These are phyloP conservation scores for Stereocaulon alpinum DNA, from an alignment of 495 filamentous ascomycete species.

Conservation along the genomic window DNA sequence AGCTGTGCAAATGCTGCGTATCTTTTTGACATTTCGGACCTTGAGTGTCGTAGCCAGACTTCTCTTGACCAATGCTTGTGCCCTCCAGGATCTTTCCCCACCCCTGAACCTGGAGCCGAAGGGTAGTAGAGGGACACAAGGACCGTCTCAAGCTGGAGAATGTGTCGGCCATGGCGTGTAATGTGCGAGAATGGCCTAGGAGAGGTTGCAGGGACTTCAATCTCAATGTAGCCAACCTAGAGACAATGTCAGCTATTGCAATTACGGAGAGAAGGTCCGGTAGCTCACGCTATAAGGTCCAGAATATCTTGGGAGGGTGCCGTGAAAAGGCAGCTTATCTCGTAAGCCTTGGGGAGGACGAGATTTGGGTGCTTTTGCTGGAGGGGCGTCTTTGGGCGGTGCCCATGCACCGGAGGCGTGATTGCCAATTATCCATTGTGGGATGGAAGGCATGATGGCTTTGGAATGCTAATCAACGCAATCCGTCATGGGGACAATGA, in stretches of 20 bases:
- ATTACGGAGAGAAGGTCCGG: no score
- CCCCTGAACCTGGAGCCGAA: not conserved
- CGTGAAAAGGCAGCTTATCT: not conserved
- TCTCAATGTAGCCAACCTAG: conserved; percentile 5
- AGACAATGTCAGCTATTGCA: not conserved
- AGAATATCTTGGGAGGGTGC: conserved; percentile 1
- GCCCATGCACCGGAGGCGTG: not conserved
- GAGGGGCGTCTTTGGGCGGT: not conserved
- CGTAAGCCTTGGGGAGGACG: conserved; percentile 4
- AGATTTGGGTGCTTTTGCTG: not conserved
- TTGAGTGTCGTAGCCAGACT: conserved; percentile 45
- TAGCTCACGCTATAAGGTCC: conserved; percentile 1
- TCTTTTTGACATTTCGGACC: conserved; percentile 37
- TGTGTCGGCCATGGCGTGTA: not conserved
- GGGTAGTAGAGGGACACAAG: conserved; percentile 5
- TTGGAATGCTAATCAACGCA: no score
- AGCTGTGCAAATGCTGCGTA: conserved; percentile 44
- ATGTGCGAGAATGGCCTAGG: conserved; percentile 5
- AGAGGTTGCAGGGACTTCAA: conserved; percentile 4
- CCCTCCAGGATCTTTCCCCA: conserved; percentile 1
- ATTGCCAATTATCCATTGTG: conserved; percentile 3
- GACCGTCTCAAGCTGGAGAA: conserved; percentile 1
- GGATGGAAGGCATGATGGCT: not conserved
- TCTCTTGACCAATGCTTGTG: conserved; percentile 32
- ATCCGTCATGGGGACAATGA: no score